phyloP scores from a whole-genome alignment of 139 green algal species.

The Volvox africanus region DNA sequence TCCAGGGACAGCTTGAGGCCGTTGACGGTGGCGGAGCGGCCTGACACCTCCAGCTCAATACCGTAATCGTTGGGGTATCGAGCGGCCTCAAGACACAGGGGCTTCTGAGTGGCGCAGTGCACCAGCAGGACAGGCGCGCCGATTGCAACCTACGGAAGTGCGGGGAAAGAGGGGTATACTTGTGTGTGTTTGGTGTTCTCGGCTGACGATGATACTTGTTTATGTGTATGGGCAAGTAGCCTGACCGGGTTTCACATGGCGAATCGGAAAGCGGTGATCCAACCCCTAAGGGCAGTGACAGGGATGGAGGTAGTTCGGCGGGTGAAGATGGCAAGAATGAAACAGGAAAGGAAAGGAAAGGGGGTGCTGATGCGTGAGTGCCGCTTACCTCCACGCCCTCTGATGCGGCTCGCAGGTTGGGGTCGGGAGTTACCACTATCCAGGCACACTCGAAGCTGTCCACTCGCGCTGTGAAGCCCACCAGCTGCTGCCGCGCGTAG shows the following conservation, averaged over 20 bases:
- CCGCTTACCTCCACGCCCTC: slow-evolving; percentile 60
- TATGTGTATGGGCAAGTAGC: too few relatives aligned
- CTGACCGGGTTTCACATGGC: too few relatives aligned
- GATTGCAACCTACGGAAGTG: slow-evolving; percentile 31
- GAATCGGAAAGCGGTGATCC: too few relatives aligned
- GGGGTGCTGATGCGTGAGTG: too few relatives aligned
- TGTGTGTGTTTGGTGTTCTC: too few relatives aligned
- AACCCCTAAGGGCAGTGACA: too few relatives aligned
- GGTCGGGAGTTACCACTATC: slow-evolving; percentile 60
- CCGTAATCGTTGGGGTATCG: slow-evolving; percentile 67
- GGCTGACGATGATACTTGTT: too few relatives aligned
- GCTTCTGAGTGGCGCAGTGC: slow-evolving; percentile 64
- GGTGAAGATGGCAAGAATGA: too few relatives aligned
- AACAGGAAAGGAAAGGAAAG: too few relatives aligned
- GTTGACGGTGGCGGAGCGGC: background rate
- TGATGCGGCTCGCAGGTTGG: slow-evolving; percentile 27
- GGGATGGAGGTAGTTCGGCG: too few relatives aligned
- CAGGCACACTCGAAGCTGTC: slow-evolving; percentile 65
- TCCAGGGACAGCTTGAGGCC: slow-evolving; percentile 55
- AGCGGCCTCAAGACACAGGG: slow-evolving; percentile 55
- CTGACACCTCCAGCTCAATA: slow-evolving; percentile 58
- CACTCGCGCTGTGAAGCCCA: slow-evolving; percentile 57
- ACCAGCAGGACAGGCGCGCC: slow-evolving; percentile 60
- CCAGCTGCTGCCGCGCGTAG: slow-evolving; percentile 67
- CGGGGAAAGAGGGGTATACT: too few relatives aligned